Evolutionary conservation across 2,329 filamentous ascomycete species (phyloP), one percentile per base, ranked within the genome.

Genomic region (Aspergillus sp.): DNA sequence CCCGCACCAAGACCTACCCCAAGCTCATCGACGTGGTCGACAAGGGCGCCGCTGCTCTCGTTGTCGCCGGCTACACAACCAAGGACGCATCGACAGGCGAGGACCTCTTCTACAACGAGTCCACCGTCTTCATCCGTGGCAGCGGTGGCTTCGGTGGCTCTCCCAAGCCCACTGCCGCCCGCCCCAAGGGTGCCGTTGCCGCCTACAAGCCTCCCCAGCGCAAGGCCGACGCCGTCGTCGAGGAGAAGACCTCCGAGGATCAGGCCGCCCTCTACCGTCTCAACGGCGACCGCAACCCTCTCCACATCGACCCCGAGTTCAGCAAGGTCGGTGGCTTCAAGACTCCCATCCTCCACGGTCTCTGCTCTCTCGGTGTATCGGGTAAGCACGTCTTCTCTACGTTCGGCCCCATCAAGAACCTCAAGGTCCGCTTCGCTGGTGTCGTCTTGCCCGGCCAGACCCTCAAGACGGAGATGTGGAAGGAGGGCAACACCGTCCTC

Each of bases 41-140:
- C 82, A 99, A 98, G 84, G 93, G 93, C 69, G 89, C 86, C 65
- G 92, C 93, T 17, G 93, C 91, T 60, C 83, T 98, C 56, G 85
- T 96, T 56, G 89, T 93, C 70, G 87, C 84, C 19, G 91, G 90
- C 63, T 87, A 88, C 66, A 90, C 88, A 35, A 98, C 95, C 46
- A 87, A 91, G 73, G 87, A 96, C 72, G 91, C 90, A 58, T 87
- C 86, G 65, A 95, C 87, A 0, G 91, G 91, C 66, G 90, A 96
- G 73, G 90, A 96, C 59, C 79, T 99, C 63, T 98, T 98, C 80
- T 98, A 98, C 83, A 98, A 97, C 78, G 95, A 99, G 77, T 86
- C 85, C 63, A 93, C 90, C n/a, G 86, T 93, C 65, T 97, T 99
- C 81, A 86, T 99, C 64, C 88, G 93, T 58, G 93, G 93, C 49